Conservation (phyloP, 129 eudicot species). For the Flaveria bidentis region DNA sequence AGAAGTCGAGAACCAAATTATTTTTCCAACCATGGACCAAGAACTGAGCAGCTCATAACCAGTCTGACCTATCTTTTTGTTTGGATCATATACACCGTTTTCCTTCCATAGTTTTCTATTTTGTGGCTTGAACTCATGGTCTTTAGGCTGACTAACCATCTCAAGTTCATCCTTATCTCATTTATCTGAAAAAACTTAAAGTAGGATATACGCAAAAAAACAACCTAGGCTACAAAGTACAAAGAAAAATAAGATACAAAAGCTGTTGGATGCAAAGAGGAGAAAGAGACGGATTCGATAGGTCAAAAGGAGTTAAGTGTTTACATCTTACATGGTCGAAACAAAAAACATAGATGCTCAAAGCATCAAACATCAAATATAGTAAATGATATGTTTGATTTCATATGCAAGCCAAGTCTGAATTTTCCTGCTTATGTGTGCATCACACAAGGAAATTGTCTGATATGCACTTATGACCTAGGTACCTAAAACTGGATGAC, state of each 20-base stretch:
- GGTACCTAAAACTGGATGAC: not conserved
- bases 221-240: not conserved
- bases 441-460: not conserved
- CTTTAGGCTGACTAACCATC: constrained; percentile 1
- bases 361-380: not conserved
- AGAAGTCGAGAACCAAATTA: not conserved
- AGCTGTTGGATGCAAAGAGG: not conserved
- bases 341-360: not conserved
- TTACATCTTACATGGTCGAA: not conserved
- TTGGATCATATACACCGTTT: not conserved
- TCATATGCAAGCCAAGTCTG: not conserved
- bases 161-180: not conserved
- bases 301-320: not conserved
- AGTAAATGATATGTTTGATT: not conserved
- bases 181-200: not conserved
- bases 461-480: not conserved
- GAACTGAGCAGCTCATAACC: not conserved
- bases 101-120: not conserved
- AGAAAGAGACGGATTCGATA: not conserved
- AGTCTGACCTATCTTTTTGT: not conserved
- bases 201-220: constrained; percentile 2
- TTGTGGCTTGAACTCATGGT: constrained; percentile 7
- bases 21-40: not conserved
- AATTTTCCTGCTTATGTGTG: not conserved
- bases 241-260: not conserved